A percentile compares a stretch with the other conserved stretches of the same genome.
Evolutionary conservation across 176 grass and related monocot genomes (phyloP).

Genomic region (Chrysopogon serrulatus): DNA sequence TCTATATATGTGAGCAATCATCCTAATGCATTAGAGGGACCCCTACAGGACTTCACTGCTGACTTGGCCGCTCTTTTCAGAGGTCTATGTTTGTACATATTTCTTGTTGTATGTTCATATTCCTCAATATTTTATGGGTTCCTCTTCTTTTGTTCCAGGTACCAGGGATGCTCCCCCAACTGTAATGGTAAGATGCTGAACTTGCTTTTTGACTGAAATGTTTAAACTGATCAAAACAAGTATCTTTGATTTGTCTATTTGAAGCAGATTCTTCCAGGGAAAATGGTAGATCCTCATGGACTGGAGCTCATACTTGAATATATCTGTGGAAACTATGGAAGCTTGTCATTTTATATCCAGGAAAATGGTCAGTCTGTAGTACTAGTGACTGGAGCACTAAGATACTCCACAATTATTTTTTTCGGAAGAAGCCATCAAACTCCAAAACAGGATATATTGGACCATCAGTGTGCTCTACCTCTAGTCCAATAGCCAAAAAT

Average conservation of each 20-base stretch:
- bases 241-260: background rate
- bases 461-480: background rate
- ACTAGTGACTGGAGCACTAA: background rate
- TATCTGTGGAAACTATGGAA: slow-evolving; percentile 37
- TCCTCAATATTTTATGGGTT: background rate
- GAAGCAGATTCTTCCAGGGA: background rate
- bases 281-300: slow-evolving; percentile 32
- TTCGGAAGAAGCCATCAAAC: background rate
- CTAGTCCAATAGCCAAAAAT: background rate
- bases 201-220: background rate
- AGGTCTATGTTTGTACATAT: background rate
- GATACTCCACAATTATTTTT: background rate
- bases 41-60: slow-evolving; percentile 17
- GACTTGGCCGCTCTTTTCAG: slow-evolving; percentile 3
- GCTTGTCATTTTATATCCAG: slow-evolving; percentile 44
- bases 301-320: slow-evolving; percentile 44
- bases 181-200: background rate
- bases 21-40: background rate
- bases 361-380: slow-evolving; percentile 40
- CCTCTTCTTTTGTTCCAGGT: background rate
- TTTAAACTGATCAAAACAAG: background rate
- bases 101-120: background rate
- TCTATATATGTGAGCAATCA: slow-evolving; percentile 29
- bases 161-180: background rate
- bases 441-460: background rate